Evolutionary conservation across 1,284 basidiomycete species (phyloP).

Genomic region (Cryptococcus sp.): DNA sequence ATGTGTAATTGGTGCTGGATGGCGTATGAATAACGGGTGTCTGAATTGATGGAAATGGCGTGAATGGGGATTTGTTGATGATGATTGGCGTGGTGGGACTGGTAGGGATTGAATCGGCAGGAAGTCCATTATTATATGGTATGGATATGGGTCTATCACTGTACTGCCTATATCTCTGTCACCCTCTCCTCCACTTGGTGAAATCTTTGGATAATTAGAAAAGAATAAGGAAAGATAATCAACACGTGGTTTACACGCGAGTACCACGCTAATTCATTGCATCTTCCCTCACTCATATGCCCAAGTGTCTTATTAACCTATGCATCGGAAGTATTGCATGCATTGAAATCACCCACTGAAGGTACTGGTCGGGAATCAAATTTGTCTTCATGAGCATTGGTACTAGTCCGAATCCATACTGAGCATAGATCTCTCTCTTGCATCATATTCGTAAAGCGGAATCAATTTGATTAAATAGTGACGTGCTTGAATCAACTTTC

Average conservation of each 20-base stretch:
- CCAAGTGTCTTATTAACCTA: too few species aligned
- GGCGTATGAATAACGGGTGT: conserved; percentile 63
- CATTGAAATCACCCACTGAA: too few species aligned
- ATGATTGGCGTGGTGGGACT: conserved; percentile 36
- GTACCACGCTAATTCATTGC: too few species aligned
- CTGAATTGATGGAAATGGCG: conserved; percentile 48
- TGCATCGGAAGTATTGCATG: too few species aligned
- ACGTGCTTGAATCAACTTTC: neutral
- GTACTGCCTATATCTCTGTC: neutral
- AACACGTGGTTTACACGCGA: neutral
- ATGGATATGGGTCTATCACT: neutral
- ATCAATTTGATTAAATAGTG: neutral
- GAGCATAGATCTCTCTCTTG: neutral
- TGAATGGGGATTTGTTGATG: conserved; percentile 44
- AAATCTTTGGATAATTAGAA: conserved; percentile 1
- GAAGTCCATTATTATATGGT: conserved; percentile 38
- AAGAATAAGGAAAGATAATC: neutral
- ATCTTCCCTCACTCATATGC: too few species aligned
- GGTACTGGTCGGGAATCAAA: too few species aligned
- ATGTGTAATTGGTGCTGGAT: conserved; percentile 88
- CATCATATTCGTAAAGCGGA: neutral
- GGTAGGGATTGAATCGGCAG: conserved; percentile 41
- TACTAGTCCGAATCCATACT: too few species aligned
- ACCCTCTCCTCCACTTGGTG: neutral
- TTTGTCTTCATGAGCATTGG: too few species aligned